Percentiles rank a stretch among this genome's conserved stretches.
Evolutionary conservation across 106 monocot genomes (phyloP).

Genomic region (Dendrobium huoshanense): DNA sequence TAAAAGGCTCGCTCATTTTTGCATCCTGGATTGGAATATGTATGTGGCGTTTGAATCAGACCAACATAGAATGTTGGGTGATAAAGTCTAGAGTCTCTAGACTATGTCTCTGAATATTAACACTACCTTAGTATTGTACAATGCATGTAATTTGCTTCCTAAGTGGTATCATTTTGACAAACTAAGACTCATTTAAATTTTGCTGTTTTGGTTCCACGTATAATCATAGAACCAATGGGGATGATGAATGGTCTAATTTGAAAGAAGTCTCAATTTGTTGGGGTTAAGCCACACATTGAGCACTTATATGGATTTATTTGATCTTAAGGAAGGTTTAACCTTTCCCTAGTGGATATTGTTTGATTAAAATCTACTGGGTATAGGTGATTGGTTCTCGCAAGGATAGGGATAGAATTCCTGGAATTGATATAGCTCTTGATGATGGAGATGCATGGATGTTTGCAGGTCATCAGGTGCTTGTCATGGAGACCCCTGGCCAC

Average conservation of each 20-base stretch:
- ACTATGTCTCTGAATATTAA: no score
- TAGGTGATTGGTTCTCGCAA: slow-evolving; percentile 80
- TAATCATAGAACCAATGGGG: slow-evolving; percentile 1
- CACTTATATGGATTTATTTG: background rate
- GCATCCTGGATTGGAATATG: no score
- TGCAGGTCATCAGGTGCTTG: slow-evolving; percentile 77
- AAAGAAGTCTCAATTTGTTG: background rate
- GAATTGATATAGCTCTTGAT: slow-evolving; percentile 78
- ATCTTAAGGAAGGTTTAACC: background rate
- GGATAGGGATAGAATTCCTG: slow-evolving; percentile 88
- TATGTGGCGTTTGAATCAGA: no score
- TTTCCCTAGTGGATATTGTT: background rate
- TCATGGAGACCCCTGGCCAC: slow-evolving; percentile 94
- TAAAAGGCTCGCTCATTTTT: no score
- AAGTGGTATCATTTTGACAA: no score
- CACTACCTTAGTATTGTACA: no score
- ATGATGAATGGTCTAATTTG: background rate
- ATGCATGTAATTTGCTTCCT: no score
- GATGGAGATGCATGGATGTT: slow-evolving; percentile 99
- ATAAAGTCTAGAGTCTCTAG: no score
- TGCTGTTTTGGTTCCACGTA: background rate
- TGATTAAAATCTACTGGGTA: slow-evolving; percentile 6
- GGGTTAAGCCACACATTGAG: background rate
- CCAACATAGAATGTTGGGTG: no score
- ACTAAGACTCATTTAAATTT: background rate